These are phyloP conservation scores for Penicillium griseofulvum DNA, from an alignment of 2,329 filamentous ascomycete genomes.

Conservation along the genomic window DNA sequence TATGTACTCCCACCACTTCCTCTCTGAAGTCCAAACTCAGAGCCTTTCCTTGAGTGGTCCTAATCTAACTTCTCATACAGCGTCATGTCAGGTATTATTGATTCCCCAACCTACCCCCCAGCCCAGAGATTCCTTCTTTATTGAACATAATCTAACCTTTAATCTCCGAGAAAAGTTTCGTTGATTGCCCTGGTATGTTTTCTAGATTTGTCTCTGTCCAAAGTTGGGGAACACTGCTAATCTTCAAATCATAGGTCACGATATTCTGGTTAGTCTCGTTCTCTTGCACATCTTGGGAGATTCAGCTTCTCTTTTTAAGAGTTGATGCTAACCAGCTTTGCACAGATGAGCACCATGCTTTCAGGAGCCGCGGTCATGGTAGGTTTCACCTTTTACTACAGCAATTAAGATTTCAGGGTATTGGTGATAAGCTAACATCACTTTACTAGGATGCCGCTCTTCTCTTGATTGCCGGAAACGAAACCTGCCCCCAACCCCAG, in stretches of 20 bases:
- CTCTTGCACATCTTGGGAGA: background rate
- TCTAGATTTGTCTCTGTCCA: background rate
- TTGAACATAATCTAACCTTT: slow-evolving; percentile 10
- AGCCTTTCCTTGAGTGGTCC: background rate
- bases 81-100: slow-evolving; percentile 7
- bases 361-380: slow-evolving; percentile 96
- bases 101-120: background rate
- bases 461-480: slow-evolving; percentile 94
- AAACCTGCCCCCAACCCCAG: slow-evolving; percentile 96
- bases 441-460: slow-evolving; percentile 72
- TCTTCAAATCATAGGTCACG: slow-evolving; percentile 60
- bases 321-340: slow-evolving; percentile 1
- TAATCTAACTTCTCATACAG: slow-evolving; percentile 3
- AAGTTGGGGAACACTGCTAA: slow-evolving; percentile 1
- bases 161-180: slow-evolving; percentile 62
- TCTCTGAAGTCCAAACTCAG: background rate
- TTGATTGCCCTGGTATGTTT: slow-evolving; percentile 75
- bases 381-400: background rate
- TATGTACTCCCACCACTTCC: slow-evolving; percentile 65
- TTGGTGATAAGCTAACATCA: background rate
- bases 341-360: slow-evolving; percentile 94
- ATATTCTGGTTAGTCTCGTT: slow-evolving; percentile 68
- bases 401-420: background rate
- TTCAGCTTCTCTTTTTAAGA: background rate
- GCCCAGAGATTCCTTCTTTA: background rate